phyloP scores from a whole-genome alignment of 2,329 filamentous ascomycete species.

The Fusarium tjaetaba region DNA sequence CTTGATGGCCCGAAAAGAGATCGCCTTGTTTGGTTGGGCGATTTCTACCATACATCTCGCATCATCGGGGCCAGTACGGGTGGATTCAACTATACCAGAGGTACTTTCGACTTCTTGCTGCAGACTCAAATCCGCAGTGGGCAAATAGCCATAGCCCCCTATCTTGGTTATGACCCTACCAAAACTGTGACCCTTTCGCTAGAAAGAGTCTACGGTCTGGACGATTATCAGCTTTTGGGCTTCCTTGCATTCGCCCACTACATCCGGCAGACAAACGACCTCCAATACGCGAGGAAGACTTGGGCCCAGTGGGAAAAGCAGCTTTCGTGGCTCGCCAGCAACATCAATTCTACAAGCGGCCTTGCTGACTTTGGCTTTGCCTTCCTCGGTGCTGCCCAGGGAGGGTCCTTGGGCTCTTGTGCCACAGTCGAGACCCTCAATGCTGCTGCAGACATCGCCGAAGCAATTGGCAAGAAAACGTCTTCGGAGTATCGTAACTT shows the following conservation, averaged over 20 bases:
- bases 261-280: not conserved
- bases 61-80: constrained; percentile 12
- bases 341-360: not conserved
- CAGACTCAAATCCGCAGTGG: constrained; percentile 7
- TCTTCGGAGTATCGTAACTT: not conserved
- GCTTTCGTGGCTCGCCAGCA: not conserved
- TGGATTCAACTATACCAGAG: constrained; percentile 4
- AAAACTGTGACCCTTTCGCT: not conserved
- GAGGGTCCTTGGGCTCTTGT: constrained; percentile 1
- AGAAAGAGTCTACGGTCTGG: not conserved
- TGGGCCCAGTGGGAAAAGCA: constrained; percentile 5
- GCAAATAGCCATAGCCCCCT: not conserved
- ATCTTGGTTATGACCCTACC: constrained; percentile 7
- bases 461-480: not conserved
- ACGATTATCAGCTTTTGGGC: constrained; percentile 9
- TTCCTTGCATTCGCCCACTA: constrained; percentile 3
- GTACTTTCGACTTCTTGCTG: constrained; percentile 4
- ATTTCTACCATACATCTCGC: constrained; percentile 14
- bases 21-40: constrained; percentile 7
- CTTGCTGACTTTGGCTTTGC: not conserved
- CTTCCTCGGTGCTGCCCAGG: not conserved
- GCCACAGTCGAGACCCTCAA: not conserved
- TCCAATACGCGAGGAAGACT: not conserved
- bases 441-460: constrained; percentile 7
- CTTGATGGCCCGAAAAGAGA: constrained; percentile 14